Conservation (phyloP, 164 flowering plant species). For the Sedum album region DNA sequence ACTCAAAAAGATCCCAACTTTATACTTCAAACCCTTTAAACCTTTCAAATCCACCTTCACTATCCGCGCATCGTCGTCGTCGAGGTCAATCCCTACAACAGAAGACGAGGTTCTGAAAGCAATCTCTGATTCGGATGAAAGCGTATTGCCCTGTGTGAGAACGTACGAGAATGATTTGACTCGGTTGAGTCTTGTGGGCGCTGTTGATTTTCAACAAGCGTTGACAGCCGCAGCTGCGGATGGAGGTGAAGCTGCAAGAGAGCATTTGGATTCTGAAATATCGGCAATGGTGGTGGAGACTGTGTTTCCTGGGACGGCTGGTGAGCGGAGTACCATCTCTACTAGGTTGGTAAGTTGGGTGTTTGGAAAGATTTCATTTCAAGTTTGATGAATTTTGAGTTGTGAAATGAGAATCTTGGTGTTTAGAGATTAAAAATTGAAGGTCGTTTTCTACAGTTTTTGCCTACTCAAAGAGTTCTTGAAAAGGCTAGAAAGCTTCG, state of each 20-base stretch:
- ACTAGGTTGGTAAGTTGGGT: conserved; percentile 64
- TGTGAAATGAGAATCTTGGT: not conserved
- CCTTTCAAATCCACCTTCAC: conserved; percentile 11
- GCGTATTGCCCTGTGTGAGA: conserved; percentile 51
- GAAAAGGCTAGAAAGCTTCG: conserved; percentile 67
- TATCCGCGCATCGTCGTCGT: conserved; percentile 18
- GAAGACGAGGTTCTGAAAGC: conserved; percentile 48
- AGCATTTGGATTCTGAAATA: conserved; percentile 50
- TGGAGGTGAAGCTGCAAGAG: conserved; percentile 71
- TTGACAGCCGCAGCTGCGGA: conserved; percentile 92
- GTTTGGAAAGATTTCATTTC: not conserved
- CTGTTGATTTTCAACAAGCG: conserved; percentile 63
- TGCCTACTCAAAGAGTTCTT: conserved; percentile 68
- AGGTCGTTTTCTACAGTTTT: conserved; percentile 39
- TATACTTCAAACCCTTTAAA: conserved; percentile 12
- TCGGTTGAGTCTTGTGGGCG: conserved; percentile 59
- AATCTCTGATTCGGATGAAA: conserved; percentile 30
- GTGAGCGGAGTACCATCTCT: conserved; percentile 58
- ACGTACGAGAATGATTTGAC: conserved; percentile 66
- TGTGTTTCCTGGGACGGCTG: conserved; percentile 59
- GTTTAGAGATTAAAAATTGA: not conserved
- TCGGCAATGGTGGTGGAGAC: conserved; percentile 83
- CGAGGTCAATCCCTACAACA: conserved; percentile 20
- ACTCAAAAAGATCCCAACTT: not conserved
- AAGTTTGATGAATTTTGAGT: not conserved